phyloP scores from a whole-genome alignment of 345 rosid species.

The Lumnitzera racemosa region DNA sequence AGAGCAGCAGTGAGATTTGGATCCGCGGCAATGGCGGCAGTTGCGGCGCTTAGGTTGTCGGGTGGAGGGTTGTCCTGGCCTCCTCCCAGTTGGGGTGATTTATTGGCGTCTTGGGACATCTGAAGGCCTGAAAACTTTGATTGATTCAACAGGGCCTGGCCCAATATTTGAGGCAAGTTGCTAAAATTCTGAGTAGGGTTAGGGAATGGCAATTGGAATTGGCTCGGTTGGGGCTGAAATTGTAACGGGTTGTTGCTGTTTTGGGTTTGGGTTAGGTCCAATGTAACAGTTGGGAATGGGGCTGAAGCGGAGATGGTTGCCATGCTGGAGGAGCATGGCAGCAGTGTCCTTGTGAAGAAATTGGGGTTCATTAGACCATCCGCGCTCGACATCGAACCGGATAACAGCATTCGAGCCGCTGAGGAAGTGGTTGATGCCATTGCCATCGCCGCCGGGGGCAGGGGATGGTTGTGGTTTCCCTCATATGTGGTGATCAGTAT shows the following conservation, averaged over 20 bases:
- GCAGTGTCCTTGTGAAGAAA: conserved; percentile 59
- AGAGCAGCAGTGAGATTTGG: conserved; percentile 66
- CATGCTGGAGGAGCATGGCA: conserved; percentile 92
- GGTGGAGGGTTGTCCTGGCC: too few species aligned
- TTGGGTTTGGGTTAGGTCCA: conserved; percentile 64
- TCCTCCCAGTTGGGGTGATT: conserved; percentile 22
- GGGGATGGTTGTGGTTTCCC: conserved; percentile 91
- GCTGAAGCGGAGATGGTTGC: conserved; percentile 96
- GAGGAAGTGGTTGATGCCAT: conserved; percentile 94
- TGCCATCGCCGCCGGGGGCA: conserved; percentile 85
- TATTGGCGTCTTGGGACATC: conserved; percentile 36
- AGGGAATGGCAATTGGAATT: conserved; percentile 39
- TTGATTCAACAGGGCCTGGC: conserved; percentile 51
- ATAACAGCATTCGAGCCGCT: conserved; percentile 74
- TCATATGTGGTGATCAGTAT: conserved; percentile 87
- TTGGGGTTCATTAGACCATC: conserved; percentile 67
- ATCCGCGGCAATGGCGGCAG: conserved; percentile 42
- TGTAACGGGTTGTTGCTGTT: conserved; percentile 27
- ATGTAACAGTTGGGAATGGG: conserved; percentile 89
- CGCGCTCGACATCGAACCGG: conserved; percentile 77
- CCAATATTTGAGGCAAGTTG: conserved; percentile 48
- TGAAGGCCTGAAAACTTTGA: conserved; percentile 60
- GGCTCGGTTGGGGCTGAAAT: conserved; percentile 26
- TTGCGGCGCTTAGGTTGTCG: conserved; percentile 1
- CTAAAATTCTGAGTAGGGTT: conserved; percentile 20